Conservation (phyloP, 495 filamentous ascomycete genomes). For the Cercophora sp. region DNA sequence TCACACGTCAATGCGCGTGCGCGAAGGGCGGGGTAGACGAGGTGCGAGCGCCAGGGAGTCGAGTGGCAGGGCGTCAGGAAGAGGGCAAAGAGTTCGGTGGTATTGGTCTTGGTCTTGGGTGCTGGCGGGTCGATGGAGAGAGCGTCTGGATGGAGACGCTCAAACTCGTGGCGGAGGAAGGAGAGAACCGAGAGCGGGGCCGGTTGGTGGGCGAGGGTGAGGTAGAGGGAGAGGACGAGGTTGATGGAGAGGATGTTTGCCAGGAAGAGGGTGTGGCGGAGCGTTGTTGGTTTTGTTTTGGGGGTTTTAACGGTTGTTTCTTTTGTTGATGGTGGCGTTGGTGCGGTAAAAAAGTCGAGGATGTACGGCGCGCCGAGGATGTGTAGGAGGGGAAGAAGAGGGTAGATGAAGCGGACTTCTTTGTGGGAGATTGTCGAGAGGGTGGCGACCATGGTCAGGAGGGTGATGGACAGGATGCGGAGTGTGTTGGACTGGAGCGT, state of each 20-base stretch:
- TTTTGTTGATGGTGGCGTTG: constrained; percentile 15
- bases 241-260: constrained; percentile 61
- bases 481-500: constrained; percentile 39
- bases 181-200: constrained; percentile 67
- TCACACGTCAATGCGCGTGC: constrained; percentile 91
- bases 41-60: constrained; percentile 91
- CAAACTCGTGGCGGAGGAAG: constrained; percentile 70
- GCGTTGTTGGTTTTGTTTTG: constrained; percentile 19
- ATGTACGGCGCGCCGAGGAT: constrained; percentile 68
- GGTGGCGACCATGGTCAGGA: constrained; percentile 53
- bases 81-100: constrained; percentile 59
- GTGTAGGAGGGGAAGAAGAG: constrained; percentile 81
- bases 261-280: constrained; percentile 52
- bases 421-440: constrained; percentile 89
- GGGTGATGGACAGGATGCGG: constrained; percentile 58
- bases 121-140: constrained; percentile 19
- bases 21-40: constrained; percentile 67
- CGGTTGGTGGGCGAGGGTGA: constrained; percentile 70
- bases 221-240: constrained; percentile 67
- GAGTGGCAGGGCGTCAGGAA: constrained; percentile 98
- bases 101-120: constrained; percentile 7
- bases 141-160: constrained; percentile 42
- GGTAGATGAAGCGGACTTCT: constrained; percentile 96
- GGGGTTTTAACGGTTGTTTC: too few species aligned
- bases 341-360: constrained; percentile 59